Evolutionary conservation across 495 filamentous ascomycete genomes (phyloP).

Genomic region (Choiromyces venosus): DNA sequence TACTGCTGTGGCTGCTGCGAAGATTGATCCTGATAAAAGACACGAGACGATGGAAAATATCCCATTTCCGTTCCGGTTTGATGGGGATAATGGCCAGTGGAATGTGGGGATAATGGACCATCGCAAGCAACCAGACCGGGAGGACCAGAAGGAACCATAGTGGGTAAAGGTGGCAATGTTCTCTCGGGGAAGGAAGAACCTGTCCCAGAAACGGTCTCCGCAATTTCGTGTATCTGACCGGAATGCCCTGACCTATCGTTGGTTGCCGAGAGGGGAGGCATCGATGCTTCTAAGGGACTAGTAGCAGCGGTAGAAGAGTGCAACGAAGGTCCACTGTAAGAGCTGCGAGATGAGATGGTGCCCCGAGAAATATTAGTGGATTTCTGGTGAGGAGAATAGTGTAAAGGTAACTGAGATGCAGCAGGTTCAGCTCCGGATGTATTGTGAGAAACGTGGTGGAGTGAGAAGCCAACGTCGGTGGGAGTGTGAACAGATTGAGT

Average conservation of each 20-base stretch:
- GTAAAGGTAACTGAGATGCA: conserved; percentile 11
- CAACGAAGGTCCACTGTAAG: conserved; percentile 35
- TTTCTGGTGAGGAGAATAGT: conserved; percentile 20
- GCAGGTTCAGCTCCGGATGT: conserved; percentile 18
- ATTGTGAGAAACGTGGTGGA: conserved; percentile 12
- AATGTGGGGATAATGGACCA: conserved; percentile 29
- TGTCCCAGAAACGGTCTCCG: conserved; percentile 7
- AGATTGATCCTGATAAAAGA: neutral
- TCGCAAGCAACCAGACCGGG: conserved; percentile 1
- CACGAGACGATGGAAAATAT: conserved; percentile 22
- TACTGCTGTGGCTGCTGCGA: conserved; percentile 18
- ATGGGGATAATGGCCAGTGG: conserved; percentile 22
- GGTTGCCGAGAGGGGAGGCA: conserved; percentile 2
- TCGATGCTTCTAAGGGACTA: conserved; percentile 27
- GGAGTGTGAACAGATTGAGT: conserved; percentile 21
- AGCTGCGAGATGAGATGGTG: conserved; percentile 31
- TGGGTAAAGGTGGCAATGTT: conserved; percentile 20
- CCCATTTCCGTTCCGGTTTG: conserved; percentile 20
- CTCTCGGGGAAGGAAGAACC: conserved; percentile 17
- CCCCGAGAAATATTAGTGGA: conserved; percentile 13
- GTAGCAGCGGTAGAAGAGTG: conserved; percentile 36
- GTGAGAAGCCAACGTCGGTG: neutral
- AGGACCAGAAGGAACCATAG: conserved; percentile 3
- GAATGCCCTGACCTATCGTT: conserved; percentile 16
- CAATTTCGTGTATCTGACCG: conserved; percentile 11